Evolutionary conservation across 2,329 filamentous ascomycete genomes (phyloP).

Genomic region (Aspergillus hiratsukae): DNA sequence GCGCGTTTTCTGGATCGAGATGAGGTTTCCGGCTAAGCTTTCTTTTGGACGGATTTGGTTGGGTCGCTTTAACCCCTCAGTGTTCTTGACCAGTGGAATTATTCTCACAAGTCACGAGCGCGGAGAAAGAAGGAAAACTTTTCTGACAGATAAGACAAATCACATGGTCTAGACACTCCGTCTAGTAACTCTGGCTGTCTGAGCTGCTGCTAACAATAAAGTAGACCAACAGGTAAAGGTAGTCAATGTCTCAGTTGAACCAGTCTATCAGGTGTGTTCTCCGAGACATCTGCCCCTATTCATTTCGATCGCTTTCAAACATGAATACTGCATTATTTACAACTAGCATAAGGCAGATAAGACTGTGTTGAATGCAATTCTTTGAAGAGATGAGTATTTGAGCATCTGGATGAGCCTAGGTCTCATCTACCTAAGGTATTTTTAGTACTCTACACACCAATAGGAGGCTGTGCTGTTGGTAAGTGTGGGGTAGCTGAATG

Average conservation of each 20-base stretch:
- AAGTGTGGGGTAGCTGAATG: too few species aligned
- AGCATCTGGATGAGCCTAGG: too few species aligned
- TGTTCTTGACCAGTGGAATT: background rate
- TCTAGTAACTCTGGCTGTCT: too few species aligned
- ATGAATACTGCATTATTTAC: too few species aligned
- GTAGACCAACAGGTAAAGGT: too few species aligned
- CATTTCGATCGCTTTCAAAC: too few species aligned
- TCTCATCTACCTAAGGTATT: too few species aligned
- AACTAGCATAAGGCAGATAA: background rate
- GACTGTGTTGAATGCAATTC: too few species aligned
- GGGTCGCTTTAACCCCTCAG: background rate
- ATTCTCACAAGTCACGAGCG: too few species aligned
- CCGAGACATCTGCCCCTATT: background rate
- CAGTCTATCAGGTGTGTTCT: background rate
- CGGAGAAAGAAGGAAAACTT: too few species aligned
- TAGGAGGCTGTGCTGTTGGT: background rate
- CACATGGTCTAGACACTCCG: background rate
- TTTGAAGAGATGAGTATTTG: too few species aligned
- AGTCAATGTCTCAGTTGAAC: background rate
- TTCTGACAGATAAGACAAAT: background rate
- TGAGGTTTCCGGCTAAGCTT: background rate
- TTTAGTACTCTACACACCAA: background rate
- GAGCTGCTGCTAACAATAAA: background rate
- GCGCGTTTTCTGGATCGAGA: too few species aligned
- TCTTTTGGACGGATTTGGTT: background rate